Evolutionary conservation across 2,329 filamentous ascomycete genomes (phyloP).

Genomic region (Saccharata proteae): DNA sequence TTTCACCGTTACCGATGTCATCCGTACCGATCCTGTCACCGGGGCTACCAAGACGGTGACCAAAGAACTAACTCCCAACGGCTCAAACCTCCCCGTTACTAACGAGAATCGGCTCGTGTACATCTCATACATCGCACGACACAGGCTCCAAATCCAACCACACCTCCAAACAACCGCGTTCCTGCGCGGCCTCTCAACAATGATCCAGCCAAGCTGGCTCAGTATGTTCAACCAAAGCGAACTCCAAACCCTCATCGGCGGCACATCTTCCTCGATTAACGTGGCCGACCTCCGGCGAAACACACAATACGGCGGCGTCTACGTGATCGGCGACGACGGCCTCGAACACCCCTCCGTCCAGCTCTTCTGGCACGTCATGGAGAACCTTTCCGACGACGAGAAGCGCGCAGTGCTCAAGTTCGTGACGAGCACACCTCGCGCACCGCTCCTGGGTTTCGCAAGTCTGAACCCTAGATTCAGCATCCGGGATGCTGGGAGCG

Average conservation of each 20-base stretch:
- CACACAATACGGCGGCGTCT: constrained; percentile 79
- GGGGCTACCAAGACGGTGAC: constrained; percentile 49
- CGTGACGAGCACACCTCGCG: constrained; percentile 84
- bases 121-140: constrained; percentile 79
- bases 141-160: constrained; percentile 73
- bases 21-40: constrained; percentile 27
- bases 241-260: constrained; percentile 83
- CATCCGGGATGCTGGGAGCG: constrained; percentile 70
- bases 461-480: constrained; percentile 78
- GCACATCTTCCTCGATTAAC: constrained; percentile 75
- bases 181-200: constrained; percentile 69
- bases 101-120: constrained; percentile 92
- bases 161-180: constrained; percentile 76
- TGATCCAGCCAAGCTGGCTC: constrained; percentile 86
- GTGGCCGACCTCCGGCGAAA: constrained; percentile 74
- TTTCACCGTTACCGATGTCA: constrained; percentile 73
- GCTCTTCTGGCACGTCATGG: constrained; percentile 87
- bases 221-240: constrained; percentile 98
- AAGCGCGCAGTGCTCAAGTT: constrained; percentile 84
- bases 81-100: constrained; percentile 66
- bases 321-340: constrained; percentile 78
- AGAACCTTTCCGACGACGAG: constrained; percentile 60
- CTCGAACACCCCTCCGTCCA: constrained; percentile 74
- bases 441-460: constrained; percentile 78
- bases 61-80: constrained; percentile 63